A percentile compares a stretch with the other conserved stretches of the same genome.
Evolutionary conservation across 208 protist genomes (phyloP).

Genomic region (Trichomonas gallinae): DNA sequence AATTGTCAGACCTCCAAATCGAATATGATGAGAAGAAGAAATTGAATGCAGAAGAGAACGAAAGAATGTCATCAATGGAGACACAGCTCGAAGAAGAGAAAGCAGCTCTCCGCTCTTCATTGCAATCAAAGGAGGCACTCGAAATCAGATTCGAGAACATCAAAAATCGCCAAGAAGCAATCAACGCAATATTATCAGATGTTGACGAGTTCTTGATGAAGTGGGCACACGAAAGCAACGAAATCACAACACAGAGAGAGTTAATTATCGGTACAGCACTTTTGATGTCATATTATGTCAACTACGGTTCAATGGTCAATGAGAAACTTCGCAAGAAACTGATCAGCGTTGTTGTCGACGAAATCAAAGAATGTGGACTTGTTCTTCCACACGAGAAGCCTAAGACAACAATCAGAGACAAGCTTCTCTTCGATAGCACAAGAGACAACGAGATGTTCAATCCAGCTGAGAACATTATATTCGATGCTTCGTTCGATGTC

Average conservation of each 20-base stretch:
- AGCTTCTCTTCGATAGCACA: not conserved
- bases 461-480: not conserved
- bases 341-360: not conserved
- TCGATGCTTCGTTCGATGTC: not conserved
- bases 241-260: not conserved
- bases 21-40: not conserved
- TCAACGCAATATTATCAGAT: not conserved
- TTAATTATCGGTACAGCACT: not conserved
- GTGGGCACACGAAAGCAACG: not conserved
- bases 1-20: not conserved
- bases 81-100: not conserved
- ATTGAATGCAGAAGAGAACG: not conserved
- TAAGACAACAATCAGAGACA: not conserved
- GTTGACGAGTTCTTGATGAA: not conserved
- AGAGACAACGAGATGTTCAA: not conserved
- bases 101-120: not conserved
- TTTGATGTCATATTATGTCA: not conserved
- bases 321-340: not conserved
- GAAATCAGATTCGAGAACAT: not conserved
- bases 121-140: not conserved
- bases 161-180: not conserved
- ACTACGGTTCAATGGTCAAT: not conserved
- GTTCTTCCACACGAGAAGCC: not conserved
- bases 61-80: not conserved
- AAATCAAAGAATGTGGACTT: not conserved